Conservation (phyloP, 176 grass and related monocot species). For the Triticum monococcum region DNA sequence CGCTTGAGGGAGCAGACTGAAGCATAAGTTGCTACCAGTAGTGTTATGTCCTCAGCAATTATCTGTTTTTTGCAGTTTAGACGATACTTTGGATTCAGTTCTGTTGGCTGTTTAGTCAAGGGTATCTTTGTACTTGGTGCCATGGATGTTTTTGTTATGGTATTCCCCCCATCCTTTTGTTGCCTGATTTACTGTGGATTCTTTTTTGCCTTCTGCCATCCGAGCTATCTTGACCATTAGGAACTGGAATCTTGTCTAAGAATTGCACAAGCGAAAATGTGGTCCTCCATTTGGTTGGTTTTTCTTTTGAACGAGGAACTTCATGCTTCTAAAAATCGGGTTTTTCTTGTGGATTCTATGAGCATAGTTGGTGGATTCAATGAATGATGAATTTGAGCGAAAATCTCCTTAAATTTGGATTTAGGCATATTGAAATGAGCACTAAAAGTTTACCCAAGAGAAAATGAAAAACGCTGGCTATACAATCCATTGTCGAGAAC, state of each 20-base stretch:
- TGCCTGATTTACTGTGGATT: neutral
- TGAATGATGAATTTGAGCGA: too few species aligned
- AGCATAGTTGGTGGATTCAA: too few species aligned
- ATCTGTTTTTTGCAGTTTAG: constrained; percentile 15
- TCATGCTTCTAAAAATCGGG: too few species aligned
- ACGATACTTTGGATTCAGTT: neutral
- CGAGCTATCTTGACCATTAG: neutral
- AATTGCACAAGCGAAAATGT: neutral
- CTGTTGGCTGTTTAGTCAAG: neutral
- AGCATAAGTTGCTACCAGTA: constrained; percentile 31
- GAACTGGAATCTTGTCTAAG: neutral
- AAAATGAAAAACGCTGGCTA: too few species aligned
- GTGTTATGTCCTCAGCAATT: neutral
- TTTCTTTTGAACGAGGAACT: too few species aligned
- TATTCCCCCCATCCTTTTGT: neutral
- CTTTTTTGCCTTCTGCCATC: neutral
- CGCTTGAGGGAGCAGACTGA: constrained; percentile 89
- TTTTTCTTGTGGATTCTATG: too few species aligned
- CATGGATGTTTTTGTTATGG: neutral
- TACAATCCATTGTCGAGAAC: too few species aligned
- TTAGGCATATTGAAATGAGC: too few species aligned
- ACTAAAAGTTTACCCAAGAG: too few species aligned
- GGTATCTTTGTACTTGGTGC: constrained; percentile 11
- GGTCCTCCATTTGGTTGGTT: too few species aligned
- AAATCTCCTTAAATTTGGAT: too few species aligned